A percentile compares a stretch with the other conserved stretches of the same genome.
Evolutionary conservation across 306 rosid genomes (phyloP).

Genomic region (Carpinus viminea): DNA sequence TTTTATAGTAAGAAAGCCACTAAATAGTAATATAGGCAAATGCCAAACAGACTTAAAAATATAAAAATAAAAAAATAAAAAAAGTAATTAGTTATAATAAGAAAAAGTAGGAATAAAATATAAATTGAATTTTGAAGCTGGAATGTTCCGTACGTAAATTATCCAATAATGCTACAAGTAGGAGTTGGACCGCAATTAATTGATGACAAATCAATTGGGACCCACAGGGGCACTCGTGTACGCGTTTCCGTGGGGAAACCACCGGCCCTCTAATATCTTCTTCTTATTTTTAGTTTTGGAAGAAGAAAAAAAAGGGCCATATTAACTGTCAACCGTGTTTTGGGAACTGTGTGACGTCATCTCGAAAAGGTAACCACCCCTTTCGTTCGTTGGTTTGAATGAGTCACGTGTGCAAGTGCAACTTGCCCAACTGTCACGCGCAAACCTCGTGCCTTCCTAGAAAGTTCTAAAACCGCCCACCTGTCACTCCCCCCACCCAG

Average conservation of each 20-base stretch:
- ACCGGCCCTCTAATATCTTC: not conserved
- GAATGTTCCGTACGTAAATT: too few relatives aligned
- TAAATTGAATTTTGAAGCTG: too few relatives aligned
- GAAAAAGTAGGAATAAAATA: too few relatives aligned
- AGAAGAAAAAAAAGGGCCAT: not conserved
- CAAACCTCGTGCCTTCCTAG: not conserved
- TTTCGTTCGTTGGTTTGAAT: not conserved
- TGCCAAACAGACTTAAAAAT: too few relatives aligned
- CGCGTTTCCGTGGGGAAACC: slow-evolving; percentile 37
- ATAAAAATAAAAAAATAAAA: too few relatives aligned
- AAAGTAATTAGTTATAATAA: too few relatives aligned
- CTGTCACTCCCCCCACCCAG: too few relatives aligned
- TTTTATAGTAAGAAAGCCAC: too few relatives aligned
- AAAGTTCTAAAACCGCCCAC: not conserved
- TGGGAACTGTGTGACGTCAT: slow-evolving; percentile 35
- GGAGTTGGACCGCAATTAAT: too few relatives aligned
- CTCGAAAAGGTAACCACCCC: slow-evolving; percentile 5
- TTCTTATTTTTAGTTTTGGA: too few relatives aligned
- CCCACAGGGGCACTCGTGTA: not conserved
- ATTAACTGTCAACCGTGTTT: slow-evolving; percentile 67
- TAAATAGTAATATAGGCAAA: too few relatives aligned
- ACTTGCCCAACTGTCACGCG: not conserved
- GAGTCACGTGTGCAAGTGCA: slow-evolving; percentile 8
- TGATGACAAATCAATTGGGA: not conserved
- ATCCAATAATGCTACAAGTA: too few relatives aligned